Base-by-base conservation (phyloP, 495 filamentous ascomycete species). In the Trichoderma parareesei region DNA sequence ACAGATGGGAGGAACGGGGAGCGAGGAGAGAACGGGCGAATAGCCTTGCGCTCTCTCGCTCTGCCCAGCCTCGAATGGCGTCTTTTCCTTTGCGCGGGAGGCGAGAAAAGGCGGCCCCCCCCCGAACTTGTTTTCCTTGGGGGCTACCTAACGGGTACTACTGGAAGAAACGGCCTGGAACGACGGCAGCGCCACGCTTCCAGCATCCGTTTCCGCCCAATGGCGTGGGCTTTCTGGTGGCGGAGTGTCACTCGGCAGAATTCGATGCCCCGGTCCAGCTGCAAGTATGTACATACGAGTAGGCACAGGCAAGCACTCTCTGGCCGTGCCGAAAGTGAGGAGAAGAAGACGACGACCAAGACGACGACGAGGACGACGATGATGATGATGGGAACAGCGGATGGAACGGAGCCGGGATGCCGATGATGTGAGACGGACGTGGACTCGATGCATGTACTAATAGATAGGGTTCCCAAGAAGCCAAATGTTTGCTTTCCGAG, bases 231-330 rank as follows among this genome's bases (percentile, higher is more conserved):
- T 57, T 33, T 37, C 9, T 27, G 27, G 53, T 57, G 53, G 53
- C 53, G 53, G 53, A 57, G 53, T n/a, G 53, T 57, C 53, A 37
- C 53, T 57, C 53, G 53, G 53, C 53, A 57, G 53, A 57, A 57
- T 57, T 57, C 53, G 53, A 57, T 35, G 53, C 53, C 53, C 53
- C 53, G 53, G 53, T n/a, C 11, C 53, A 27, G 37, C 27, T 55
- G 27, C 27, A n/a, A n/a, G n/a, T n/a, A 27, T 27, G 27, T 2
- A 27, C 27, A 27, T 27, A 27, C 27, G 27, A 2, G 27, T 0
- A 27, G 27, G 27, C 27, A 27, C 27, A 27, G 2, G 27, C 27
- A 27, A 27, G 27, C 27, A 27, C 20, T 33, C 53, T 13, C 20
- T 57, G 53, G 53, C 33, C 53, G 53, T 57, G 53, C 53, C 53